A percentile compares a stretch with the other conserved stretches of the same genome.
These are phyloP conservation scores for Phyllosticta citriasiana DNA, from an alignment of 2,329 filamentous ascomycete species.

Conservation along the genomic window DNA sequence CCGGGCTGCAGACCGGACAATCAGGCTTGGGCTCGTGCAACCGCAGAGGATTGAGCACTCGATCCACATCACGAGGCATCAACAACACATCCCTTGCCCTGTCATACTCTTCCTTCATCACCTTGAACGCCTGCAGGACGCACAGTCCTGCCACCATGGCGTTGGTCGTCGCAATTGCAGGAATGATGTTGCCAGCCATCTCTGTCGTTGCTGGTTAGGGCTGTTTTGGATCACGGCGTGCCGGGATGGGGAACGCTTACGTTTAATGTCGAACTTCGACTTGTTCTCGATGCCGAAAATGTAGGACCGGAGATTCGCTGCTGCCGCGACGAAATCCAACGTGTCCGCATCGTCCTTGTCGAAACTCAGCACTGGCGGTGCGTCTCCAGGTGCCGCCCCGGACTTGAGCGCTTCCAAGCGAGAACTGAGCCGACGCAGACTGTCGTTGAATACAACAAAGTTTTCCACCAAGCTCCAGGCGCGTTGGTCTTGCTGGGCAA, in stretches of 20 bases:
- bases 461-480: constrained; percentile 79
- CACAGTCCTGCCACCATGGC: constrained; percentile 91
- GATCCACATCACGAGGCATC: constrained; percentile 52
- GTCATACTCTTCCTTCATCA: constrained; percentile 61
- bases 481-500: constrained; percentile 58
- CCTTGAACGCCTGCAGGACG: constrained; percentile 85
- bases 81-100: constrained; percentile 80
- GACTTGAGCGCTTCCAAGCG: constrained; percentile 58
- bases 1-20: constrained; percentile 74
- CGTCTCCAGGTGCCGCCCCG: constrained; percentile 37
- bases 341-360: constrained; percentile 97
- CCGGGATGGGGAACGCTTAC: constrained; percentile 24
- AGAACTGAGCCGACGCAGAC: constrained; percentile 64
- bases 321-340: constrained; percentile 84
- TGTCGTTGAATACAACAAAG: constrained; percentile 76
- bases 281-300: constrained; percentile 84
- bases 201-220: constrained; percentile 37
- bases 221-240: not conserved
- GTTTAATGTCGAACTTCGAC: constrained; percentile 92
- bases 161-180: constrained; percentile 95
- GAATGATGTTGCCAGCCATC: constrained; percentile 99
- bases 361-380: constrained; percentile 62
- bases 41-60: constrained; percentile 47
- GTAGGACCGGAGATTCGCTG: constrained; percentile 77
- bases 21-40: constrained; percentile 60